phyloP scores from a whole-genome alignment of 208 protist species.

The Spongospora subterranea region DNA sequence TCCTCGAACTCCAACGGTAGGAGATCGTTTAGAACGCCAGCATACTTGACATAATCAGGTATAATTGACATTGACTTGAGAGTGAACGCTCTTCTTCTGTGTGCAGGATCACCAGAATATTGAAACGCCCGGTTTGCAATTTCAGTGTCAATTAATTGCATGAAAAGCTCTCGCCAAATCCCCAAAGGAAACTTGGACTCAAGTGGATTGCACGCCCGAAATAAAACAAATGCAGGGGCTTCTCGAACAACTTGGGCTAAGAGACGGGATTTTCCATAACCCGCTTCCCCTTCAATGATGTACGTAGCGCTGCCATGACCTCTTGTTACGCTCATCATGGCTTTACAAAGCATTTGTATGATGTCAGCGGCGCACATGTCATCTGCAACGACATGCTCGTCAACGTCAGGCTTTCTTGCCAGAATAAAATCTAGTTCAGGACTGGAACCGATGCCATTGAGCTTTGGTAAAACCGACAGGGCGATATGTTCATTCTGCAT shows the following conservation, averaged over 20 bases:
- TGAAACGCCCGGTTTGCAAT: background rate
- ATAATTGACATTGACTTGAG: background rate
- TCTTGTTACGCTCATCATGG: background rate
- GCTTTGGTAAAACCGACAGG: background rate
- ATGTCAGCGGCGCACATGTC: slow-evolving; percentile 5
- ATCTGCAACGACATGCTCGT: background rate
- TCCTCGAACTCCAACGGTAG: slow-evolving; percentile 23
- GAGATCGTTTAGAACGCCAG: slow-evolving; percentile 42
- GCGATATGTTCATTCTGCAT: slow-evolving; percentile 30
- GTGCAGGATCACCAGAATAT: background rate
- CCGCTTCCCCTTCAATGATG: slow-evolving; percentile 30
- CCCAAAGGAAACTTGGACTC: slow-evolving; percentile 25
- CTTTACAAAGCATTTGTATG: background rate
- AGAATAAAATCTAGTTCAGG: background rate
- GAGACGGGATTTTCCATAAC: slow-evolving; percentile 29
- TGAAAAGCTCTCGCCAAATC: slow-evolving; percentile 38
- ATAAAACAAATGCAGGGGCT: slow-evolving; percentile 39
- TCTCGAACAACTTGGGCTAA: slow-evolving; percentile 41
- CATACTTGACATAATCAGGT: background rate
- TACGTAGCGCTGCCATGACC: background rate
- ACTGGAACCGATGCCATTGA: background rate
- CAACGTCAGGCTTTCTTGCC: background rate
- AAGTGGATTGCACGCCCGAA: slow-evolving; percentile 4
- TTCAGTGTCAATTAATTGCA: slow-evolving; percentile 41
- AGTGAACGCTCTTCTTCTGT: background rate